phyloP scores from a whole-genome alignment of 1,139 yeast genomes.

The Geotrichum histeridarum region DNA sequence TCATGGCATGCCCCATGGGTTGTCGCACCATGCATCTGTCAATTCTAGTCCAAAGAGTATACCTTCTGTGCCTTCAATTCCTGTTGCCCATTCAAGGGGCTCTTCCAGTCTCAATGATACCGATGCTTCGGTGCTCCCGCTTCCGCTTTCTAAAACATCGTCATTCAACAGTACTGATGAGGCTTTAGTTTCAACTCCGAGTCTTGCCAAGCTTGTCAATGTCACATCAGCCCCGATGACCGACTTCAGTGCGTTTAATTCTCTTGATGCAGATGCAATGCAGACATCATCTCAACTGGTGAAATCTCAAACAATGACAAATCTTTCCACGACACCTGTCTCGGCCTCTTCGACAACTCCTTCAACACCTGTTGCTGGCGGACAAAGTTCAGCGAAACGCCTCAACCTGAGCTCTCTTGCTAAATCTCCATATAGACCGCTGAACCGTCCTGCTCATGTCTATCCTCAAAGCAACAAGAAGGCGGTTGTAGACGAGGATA shows the following conservation, averaged over 20 bases:
- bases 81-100: background rate
- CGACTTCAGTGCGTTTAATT: background rate
- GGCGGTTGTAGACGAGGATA: background rate
- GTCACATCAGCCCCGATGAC: too few species aligned
- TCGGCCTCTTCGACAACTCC: background rate
- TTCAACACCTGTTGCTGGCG: background rate
- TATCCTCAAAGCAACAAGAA: conserved; percentile 15
- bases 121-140: background rate
- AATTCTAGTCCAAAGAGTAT: background rate
- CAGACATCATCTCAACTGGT: background rate
- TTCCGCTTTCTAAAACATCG: background rate
- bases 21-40: too few species aligned
- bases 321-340: background rate
- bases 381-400: background rate
- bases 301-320: background rate
- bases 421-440: conserved; percentile 14
- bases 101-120: background rate
- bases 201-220: too few species aligned
- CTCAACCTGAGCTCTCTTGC: conserved; percentile 6
- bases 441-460: conserved; percentile 14
- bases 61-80: conserved; percentile 2
- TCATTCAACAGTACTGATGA: background rate
- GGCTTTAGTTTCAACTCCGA: too few species aligned
- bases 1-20: too few species aligned
- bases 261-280: background rate